These are phyloP conservation scores for Verbena officinalis DNA, from an alignment of 257 asterid species.

Conservation along the genomic window DNA sequence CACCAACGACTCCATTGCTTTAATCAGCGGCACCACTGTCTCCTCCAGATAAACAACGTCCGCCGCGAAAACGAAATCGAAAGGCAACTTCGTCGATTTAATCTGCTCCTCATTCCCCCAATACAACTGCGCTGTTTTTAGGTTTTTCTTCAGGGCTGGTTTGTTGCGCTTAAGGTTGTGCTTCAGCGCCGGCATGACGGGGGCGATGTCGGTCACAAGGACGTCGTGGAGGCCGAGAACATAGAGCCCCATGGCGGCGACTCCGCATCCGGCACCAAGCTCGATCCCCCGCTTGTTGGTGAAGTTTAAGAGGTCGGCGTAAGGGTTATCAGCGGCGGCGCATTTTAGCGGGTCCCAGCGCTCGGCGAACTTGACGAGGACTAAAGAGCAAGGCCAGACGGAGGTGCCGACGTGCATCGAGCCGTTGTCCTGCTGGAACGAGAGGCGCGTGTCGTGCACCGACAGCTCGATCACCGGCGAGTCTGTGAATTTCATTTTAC, in stretches of 20 bases:
- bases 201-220: constrained; percentile 81
- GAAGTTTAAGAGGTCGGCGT: constrained; percentile 70
- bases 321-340: constrained; percentile 62
- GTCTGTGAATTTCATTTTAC: constrained; percentile 77
- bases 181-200: constrained; percentile 94
- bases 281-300: constrained; percentile 74
- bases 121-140: constrained; percentile 68
- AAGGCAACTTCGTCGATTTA: constrained; percentile 58
- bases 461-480: constrained; percentile 83
- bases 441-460: constrained; percentile 58
- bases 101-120: constrained; percentile 80
- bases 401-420: constrained; percentile 98
- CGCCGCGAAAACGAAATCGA: constrained; percentile 78
- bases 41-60: constrained; percentile 95
- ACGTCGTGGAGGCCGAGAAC: constrained; percentile 73
- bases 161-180: constrained; percentile 86
- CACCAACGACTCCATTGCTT: constrained; percentile 65
- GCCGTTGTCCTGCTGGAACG: constrained; percentile 90
- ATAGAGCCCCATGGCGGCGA: constrained; percentile 79
- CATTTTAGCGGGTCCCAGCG: constrained; percentile 71
- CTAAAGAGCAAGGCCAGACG: constrained; percentile 94
- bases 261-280: constrained; percentile 94
- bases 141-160: constrained; percentile 54
- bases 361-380: constrained; percentile 90
- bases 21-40: constrained; percentile 70